A percentile compares a stretch with the other conserved stretches of the same genome.
phyloP scores from a whole-genome alignment of 2,329 filamentous ascomycete genomes.

The Fusarium chlamydosporum region DNA sequence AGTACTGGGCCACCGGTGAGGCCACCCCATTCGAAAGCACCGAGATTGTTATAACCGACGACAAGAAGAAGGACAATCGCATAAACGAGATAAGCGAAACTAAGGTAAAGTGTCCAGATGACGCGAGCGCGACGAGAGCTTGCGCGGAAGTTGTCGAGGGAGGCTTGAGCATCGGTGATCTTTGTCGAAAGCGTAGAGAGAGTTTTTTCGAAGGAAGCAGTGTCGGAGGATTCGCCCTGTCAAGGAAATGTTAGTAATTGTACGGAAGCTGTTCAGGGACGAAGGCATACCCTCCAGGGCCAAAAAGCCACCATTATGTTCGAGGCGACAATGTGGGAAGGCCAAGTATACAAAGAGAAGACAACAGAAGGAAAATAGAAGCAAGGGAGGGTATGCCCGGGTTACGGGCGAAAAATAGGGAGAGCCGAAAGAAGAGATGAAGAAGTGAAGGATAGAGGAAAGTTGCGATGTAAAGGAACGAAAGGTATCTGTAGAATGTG shows the following conservation, averaged over 20 bases:
- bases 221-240: conserved; percentile 83
- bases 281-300: conserved; percentile 79
- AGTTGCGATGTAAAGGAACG: conserved; percentile 24
- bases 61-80: conserved; percentile 86
- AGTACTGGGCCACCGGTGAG: conserved; percentile 83
- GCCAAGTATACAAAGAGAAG: conserved; percentile 30
- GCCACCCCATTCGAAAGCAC: conserved; percentile 81
- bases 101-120: conserved; percentile 90
- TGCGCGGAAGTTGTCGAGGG: conserved; percentile 80
- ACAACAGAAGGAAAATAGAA: conserved; percentile 8
- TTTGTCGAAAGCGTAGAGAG: conserved; percentile 85
- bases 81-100: conserved; percentile 91
- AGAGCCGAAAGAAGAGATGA: conserved; percentile 11
- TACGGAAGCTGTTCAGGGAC: background rate
- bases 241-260: conserved; percentile 30
- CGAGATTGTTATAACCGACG: conserved; percentile 85
- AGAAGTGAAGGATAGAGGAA: conserved; percentile 15
- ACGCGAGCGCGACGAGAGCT: conserved; percentile 83
- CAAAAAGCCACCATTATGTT: conserved; percentile 82
- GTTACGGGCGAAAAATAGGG: conserved; percentile 10
- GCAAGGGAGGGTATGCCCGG: conserved; percentile 25
- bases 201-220: conserved; percentile 93
- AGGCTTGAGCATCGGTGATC: conserved; percentile 80
- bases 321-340: conserved; percentile 6
- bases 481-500: conserved; percentile 11